Conservation (phyloP, 768 basidiomycete genomes). For the Kwoniella shandongensis region DNA sequence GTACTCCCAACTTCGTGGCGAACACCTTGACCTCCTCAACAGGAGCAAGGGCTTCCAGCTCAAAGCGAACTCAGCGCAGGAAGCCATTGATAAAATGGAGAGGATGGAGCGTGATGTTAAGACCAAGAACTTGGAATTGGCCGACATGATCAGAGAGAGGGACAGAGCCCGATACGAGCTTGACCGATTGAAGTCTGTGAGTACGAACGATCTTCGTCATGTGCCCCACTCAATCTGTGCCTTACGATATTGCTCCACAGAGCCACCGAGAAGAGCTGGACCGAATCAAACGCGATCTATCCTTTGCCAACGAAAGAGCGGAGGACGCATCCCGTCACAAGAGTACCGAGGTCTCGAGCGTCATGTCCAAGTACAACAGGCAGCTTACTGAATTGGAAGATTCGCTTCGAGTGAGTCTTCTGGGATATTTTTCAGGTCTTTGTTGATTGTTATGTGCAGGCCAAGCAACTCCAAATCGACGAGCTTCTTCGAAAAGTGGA, state of each 20-base stretch:
- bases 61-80: constrained; percentile 97
- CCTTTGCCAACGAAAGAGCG: constrained; percentile 95
- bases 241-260: constrained; percentile 35
- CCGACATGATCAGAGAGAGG: constrained; percentile 97
- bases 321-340: constrained; percentile 89
- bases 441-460: constrained; percentile 57
- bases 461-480: constrained; percentile 96
- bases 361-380: constrained; percentile 90
- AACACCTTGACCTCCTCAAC: constrained; percentile 93
- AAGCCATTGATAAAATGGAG: constrained; percentile 97
- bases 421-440: neutral
- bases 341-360: constrained; percentile 83
- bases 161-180: constrained; percentile 94
- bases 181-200: constrained; percentile 78
- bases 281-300: constrained; percentile 82
- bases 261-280: constrained; percentile 95
- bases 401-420: constrained; percentile 72
- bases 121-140: constrained; percentile 95
- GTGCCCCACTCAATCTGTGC: neutral
- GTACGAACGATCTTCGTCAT: constrained; percentile 22
- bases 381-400: constrained; percentile 96
- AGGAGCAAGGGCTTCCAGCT: constrained; percentile 97
- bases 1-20: constrained; percentile 94
- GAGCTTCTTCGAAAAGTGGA: constrained; percentile 81
- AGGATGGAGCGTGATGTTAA: constrained; percentile 98